Conservation (phyloP, 2,329 filamentous ascomycete species). For the Phyllosticta citrichinensis region DNA sequence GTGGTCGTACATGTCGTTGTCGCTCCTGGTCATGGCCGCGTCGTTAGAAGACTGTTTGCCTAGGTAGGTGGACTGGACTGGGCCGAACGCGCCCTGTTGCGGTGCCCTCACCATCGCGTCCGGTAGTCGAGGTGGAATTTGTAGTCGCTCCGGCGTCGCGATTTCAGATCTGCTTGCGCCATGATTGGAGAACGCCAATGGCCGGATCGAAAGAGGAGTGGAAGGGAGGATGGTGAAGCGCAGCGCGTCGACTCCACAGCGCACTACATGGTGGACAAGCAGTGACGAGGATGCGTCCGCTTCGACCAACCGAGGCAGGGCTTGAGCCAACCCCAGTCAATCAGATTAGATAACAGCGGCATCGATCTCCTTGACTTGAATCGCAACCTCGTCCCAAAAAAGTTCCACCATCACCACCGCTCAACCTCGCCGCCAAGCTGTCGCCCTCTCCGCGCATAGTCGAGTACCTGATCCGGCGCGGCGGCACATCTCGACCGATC, state of each 20-base stretch:
- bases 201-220: too few species aligned
- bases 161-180: conserved; percentile 35
- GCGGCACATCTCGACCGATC: conserved; percentile 27
- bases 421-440: conserved; percentile 20
- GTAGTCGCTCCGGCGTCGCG: conserved; percentile 61
- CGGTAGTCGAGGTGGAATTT: conserved; percentile 69
- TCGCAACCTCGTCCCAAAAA: conserved; percentile 1
- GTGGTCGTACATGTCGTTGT: conserved; percentile 93
- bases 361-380: not conserved
- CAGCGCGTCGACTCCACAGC: not conserved
- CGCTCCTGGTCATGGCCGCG: conserved; percentile 61
- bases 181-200: not conserved
- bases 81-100: not conserved
- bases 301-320: conserved; percentile 1
- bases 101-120: conserved; percentile 61
- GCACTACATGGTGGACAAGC: not conserved
- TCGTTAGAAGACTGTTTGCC: conserved; percentile 9
- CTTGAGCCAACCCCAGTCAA: not conserved
- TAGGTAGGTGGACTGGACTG: not conserved
- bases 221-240: not conserved
- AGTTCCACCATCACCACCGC: not conserved
- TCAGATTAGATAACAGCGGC: conserved; percentile 6
- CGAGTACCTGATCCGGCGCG: conserved; percentile 42
- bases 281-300: not conserved
- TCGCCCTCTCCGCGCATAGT: conserved; percentile 43